Percentiles rank a stretch among this genome's conserved stretches.
phyloP scores from a whole-genome alignment of 352 stramenopile species.

The Plasmopara muralis region DNA sequence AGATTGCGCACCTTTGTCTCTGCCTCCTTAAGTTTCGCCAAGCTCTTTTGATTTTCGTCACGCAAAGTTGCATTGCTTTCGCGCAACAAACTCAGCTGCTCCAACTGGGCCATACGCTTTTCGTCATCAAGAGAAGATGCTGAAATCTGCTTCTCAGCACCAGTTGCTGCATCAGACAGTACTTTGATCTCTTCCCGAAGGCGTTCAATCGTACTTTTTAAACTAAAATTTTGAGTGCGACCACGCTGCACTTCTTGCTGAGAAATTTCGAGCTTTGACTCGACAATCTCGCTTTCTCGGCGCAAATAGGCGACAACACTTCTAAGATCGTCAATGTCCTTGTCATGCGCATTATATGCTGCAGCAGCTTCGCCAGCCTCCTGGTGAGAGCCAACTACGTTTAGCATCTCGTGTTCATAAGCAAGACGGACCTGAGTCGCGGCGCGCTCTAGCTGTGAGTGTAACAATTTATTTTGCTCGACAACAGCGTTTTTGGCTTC shows the following conservation, averaged over 20 bases:
- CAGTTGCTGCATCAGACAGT: slow-evolving; percentile 15
- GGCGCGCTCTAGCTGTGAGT: slow-evolving; percentile 62
- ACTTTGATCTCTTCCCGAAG: slow-evolving; percentile 57
- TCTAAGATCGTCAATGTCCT: slow-evolving; percentile 65
- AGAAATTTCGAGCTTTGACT: slow-evolving; percentile 63
- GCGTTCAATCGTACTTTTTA: slow-evolving; percentile 54
- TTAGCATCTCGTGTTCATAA: slow-evolving; percentile 50
- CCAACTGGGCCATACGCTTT: slow-evolving; percentile 57
- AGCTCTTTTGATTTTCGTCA: slow-evolving; percentile 58
- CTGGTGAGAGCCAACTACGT: slow-evolving; percentile 15
- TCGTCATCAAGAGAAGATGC: slow-evolving; percentile 20
- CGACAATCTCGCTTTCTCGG: slow-evolving; percentile 55
- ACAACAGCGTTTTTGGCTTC: slow-evolving; percentile 41
- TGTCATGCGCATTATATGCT: slow-evolving; percentile 28
- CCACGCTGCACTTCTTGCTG: slow-evolving; percentile 62
- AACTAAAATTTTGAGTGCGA: slow-evolving; percentile 39
- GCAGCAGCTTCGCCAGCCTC: slow-evolving; percentile 21
- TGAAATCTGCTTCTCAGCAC: slow-evolving; percentile 10
- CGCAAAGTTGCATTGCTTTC: slow-evolving; percentile 77
- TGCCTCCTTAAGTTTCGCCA: slow-evolving; percentile 45
- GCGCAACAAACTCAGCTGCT: slow-evolving; percentile 67
- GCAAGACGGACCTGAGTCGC: slow-evolving; percentile 47
- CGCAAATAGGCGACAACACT: slow-evolving; percentile 67
- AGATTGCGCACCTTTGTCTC: slow-evolving; percentile 40
- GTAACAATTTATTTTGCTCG: slow-evolving; percentile 70